Base-by-base conservation (phyloP, 1,284 basidiomycete species). In the Coniferiporia sulphurascens region DNA sequence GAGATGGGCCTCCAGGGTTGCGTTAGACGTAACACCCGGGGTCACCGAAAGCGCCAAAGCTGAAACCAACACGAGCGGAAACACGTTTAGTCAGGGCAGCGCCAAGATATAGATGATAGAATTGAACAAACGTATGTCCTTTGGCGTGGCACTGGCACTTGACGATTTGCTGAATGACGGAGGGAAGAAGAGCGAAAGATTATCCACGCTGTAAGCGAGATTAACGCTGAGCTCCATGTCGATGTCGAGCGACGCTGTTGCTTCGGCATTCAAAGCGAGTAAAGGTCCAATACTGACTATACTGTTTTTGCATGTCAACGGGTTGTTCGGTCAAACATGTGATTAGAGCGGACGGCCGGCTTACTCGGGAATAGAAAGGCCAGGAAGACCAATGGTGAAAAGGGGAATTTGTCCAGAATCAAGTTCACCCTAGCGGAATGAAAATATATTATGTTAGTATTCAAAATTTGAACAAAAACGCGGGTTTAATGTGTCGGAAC, bases 1-100 rank as follows among this genome's bases (percentile, higher is more conserved):
- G 50, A 83, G 67, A 65, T 83, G 79, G 3, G 77, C 79, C 22
- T 70, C 66, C 41, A 83, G 60, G 3, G 69, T 72, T 5, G 77
- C 80, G 0, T 69, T 73, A 10, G 76, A 72, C 6, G 67, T 68
- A 41, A 75, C 71, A 27, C 68, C 71, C 1, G 78, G 76, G 56
- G 66, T 72, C 34, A 74, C 74, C 12, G 75, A 74, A 41, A 82
- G 71, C 60, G 72, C 70, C 27, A 82, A 63, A 12, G 76, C 79
- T 78, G 62, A 50, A 60, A 53, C 7, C 52, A 59, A 55, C 21
- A 56, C 19, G 52, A 52, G 57, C 55, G 58, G 1, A 51, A 27
- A 5, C 27, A 27, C 27, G 27, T 27, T 27, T 27, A 27, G 27
- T 27, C 27, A 27, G 27, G 27, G 27, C 27, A 27, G 27, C 5